These are phyloP conservation scores for Xerocomellus dryophilus DNA, from an alignment of 768 basidiomycete species.

Conservation along the genomic window DNA sequence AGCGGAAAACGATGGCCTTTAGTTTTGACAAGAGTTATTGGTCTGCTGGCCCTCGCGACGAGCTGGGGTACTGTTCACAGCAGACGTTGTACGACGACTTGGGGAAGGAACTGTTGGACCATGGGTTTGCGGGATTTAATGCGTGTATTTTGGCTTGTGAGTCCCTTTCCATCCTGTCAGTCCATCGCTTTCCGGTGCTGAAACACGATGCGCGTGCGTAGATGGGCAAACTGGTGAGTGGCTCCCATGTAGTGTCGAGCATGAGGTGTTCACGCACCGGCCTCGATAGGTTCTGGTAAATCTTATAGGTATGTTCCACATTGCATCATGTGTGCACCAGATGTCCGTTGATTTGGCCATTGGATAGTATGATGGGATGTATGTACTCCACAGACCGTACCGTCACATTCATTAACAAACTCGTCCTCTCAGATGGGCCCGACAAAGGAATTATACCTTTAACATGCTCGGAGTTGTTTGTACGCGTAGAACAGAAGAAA, in stretches of 20 bases:
- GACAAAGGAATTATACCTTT: constrained; percentile 99
- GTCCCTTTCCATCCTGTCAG: constrained; percentile 36
- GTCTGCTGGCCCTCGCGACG: constrained; percentile 89
- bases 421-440: constrained; percentile 62
- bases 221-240: constrained; percentile 83
- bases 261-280: constrained; percentile 3
- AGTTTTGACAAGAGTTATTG: constrained; percentile 98
- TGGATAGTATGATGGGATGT: constrained; percentile 91
- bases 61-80: constrained; percentile 89
- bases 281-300: constrained; percentile 74
- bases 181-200: not conserved
- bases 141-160: constrained; percentile 98
- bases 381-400: constrained; percentile 36
- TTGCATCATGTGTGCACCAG: not conserved
- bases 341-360: constrained; percentile 7
- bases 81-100: constrained; percentile 93
- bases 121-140: constrained; percentile 95
- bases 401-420: constrained; percentile 3
- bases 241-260: constrained; percentile 1
- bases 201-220: constrained; percentile 16
- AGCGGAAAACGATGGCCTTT: constrained; percentile 87
- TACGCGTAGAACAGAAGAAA: constrained; percentile 68
- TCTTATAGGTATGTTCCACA: constrained; percentile 71
- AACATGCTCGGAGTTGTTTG: constrained; percentile 90
- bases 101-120: constrained; percentile 91